Base-by-base conservation (phyloP, 2,329 filamentous ascomycete genomes). In the Paecilomyces variotii region DNA sequence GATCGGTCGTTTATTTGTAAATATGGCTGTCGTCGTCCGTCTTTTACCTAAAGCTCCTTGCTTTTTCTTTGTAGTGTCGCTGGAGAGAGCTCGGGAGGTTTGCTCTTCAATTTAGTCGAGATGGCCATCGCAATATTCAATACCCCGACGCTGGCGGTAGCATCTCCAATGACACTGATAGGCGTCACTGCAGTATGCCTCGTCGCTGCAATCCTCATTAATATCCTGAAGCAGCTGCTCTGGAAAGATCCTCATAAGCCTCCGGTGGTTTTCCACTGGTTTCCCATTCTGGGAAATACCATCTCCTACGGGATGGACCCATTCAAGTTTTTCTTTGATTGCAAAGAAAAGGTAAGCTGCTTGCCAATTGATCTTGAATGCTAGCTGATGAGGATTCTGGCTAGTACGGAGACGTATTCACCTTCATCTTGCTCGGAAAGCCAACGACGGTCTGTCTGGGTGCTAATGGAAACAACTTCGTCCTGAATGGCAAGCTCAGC, bases 391-490 rank as follows among this genome's bases (percentile, higher is more conserved):
- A 14, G 19, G 9, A 9, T 2, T 7, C 4, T 19, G 14, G 4
- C 53, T 63, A 91, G 88, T 89, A 93, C 72, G 91, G 91, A 71
- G 89, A 96, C 75, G 85, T 91, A 70, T 96, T 94, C 73, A 96
- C 91, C 19, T 96, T 96, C 69, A 79, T 95, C 60, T 84, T 96
- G 55, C 86, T 96, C 56, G 91, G 91, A 67, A 91, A 89, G 80
- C 93, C 91, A 77, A 94, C 89, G 53, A 96, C 91, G 2, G 91
- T 95, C 51, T 91, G 86, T 65, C 78, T 96, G 61, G 90, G 91
- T 57, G 86, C 88, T 35, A 83, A 87, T 65, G 91, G 91, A 65
- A 96, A 95, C 73, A 90, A 96, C 65, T 95, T 96, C 74, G 91
- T 96, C 65, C 80, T 96, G 65, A 96, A 96, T 72, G 91, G 90